Conservation (phyloP, 768 basidiomycete species). For the Boletus tylopilopsis region DNA sequence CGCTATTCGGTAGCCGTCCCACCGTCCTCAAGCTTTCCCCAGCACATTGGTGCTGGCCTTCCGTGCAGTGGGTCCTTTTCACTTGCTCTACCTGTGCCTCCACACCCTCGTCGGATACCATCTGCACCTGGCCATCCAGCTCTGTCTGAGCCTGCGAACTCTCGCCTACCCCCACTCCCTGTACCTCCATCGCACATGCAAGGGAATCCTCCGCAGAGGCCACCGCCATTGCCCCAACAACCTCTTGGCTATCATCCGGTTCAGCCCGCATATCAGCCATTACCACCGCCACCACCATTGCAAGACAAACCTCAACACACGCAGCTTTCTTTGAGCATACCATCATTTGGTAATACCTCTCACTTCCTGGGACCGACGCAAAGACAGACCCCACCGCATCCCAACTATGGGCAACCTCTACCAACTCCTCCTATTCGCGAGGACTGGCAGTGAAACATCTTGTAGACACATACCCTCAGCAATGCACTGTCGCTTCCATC, state of each 20-base stretch:
- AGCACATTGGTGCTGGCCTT: slow-evolving; percentile 18
- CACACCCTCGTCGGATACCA: slow-evolving; percentile 34
- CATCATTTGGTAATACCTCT: slow-evolving; percentile 23
- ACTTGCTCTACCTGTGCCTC: slow-evolving; percentile 17
- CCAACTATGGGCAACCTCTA: slow-evolving; percentile 30
- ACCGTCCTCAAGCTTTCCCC: slow-evolving; percentile 32
- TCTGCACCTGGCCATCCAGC: slow-evolving; percentile 24
- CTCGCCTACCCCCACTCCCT: slow-evolving; percentile 24
- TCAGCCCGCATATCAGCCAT: slow-evolving; percentile 37
- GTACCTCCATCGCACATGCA: slow-evolving; percentile 25
- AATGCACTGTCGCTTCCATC: slow-evolving; percentile 14
- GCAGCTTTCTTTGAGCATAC: slow-evolving; percentile 23
- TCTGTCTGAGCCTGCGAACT: slow-evolving; percentile 19
- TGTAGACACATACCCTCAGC: slow-evolving; percentile 10
- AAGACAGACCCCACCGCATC: slow-evolving; percentile 34
- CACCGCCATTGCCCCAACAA: slow-evolving; percentile 49
- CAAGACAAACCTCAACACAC: slow-evolving; percentile 28
- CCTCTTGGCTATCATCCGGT: slow-evolving; percentile 41
- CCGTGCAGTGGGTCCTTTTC: slow-evolving; percentile 18
- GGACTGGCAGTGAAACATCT: slow-evolving; percentile 26
- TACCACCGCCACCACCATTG: slow-evolving; percentile 33
- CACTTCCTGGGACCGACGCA: slow-evolving; percentile 41
- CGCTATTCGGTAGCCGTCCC: slow-evolving; percentile 26
- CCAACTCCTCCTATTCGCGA: slow-evolving; percentile 22
- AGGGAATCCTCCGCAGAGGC: slow-evolving; percentile 34